Evolutionary conservation across 805 yeast genomes (phyloP).

Genomic region (Maudiozyma pseudohumilis): DNA sequence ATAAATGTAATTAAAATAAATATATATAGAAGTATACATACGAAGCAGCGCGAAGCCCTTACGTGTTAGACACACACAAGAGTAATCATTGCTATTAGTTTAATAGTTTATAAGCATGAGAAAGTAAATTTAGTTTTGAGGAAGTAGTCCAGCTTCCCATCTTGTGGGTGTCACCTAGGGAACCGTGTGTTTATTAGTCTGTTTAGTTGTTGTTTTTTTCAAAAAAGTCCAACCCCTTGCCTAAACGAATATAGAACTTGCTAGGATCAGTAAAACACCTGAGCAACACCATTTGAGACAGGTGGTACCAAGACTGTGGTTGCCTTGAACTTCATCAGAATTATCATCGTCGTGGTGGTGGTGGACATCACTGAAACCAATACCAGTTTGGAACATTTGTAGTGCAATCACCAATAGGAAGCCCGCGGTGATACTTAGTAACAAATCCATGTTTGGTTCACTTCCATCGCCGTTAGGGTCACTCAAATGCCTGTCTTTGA

Average conservation of each 20-base stretch:
- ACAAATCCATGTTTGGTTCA: slow-evolving; percentile 30
- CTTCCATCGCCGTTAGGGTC: slow-evolving; percentile 29
- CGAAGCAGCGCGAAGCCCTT: too few relatives aligned
- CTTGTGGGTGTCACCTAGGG: too few relatives aligned
- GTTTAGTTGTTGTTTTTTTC: too few relatives aligned
- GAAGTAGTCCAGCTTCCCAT: too few relatives aligned
- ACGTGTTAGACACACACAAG: too few relatives aligned
- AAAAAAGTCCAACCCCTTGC: too few relatives aligned
- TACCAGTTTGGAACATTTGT: slow-evolving; percentile 79
- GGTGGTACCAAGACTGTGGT: slow-evolving; percentile 27
- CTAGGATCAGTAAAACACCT: slow-evolving; percentile 25
- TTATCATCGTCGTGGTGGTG: slow-evolving; percentile 27
- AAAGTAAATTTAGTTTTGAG: too few relatives aligned
- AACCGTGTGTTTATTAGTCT: too few relatives aligned
- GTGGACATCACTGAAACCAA: slow-evolving; percentile 68
- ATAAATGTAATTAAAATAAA: too few relatives aligned
- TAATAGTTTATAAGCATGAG: too few relatives aligned
- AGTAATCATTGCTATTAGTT: too few relatives aligned
- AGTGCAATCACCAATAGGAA: slow-evolving; percentile 72
- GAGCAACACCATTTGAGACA: slow-evolving; percentile 29
- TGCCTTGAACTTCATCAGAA: slow-evolving; percentile 15
- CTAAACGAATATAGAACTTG: slow-evolving; percentile 17
- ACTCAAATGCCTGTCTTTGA: slow-evolving; percentile 29
- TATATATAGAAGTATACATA: too few relatives aligned
- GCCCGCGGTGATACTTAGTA: slow-evolving; percentile 72